Evolutionary conservation across 495 filamentous ascomycete species (phyloP).

Genomic region (Neurospora sp.): DNA sequence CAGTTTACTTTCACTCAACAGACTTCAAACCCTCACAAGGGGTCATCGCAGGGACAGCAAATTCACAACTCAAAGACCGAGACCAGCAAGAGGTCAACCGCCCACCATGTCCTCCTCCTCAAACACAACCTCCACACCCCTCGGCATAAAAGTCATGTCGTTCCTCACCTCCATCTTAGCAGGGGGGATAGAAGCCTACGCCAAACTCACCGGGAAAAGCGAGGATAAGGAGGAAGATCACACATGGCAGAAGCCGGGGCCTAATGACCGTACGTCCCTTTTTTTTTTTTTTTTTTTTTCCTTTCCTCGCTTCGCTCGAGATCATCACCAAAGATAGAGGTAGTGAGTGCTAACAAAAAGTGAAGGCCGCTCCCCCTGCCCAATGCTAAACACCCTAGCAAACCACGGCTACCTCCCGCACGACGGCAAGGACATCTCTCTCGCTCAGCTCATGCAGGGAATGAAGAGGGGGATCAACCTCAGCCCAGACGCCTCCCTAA

Average conservation of each 20-base stretch:
- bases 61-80: too few relatives aligned
- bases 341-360: too few relatives aligned
- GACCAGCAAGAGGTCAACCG: too few relatives aligned
- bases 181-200: neutral
- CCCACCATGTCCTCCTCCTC: neutral
- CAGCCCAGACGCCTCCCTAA: too few relatives aligned
- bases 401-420: constrained; percentile 49
- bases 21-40: too few relatives aligned
- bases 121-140: neutral
- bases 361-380: constrained; percentile 31
- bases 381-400: constrained; percentile 46
- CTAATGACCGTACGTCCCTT: constrained; percentile 2
- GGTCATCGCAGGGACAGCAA: too few relatives aligned
- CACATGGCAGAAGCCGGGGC: constrained; percentile 5
- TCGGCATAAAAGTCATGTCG: neutral
- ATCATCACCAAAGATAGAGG: neutral
- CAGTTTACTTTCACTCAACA: too few relatives aligned
- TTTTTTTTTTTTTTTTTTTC: neutral
- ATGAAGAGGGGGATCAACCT: constrained; percentile 18
- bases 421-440: constrained; percentile 32
- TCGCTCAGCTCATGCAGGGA: constrained; percentile 13
- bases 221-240: constrained; percentile 2
- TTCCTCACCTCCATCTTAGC: neutral
- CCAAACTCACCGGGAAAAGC: neutral
- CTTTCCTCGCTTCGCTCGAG: neutral